phyloP scores from a whole-genome alignment of 2,329 filamentous ascomycete genomes.

The Cordyceps cateniannulata region DNA sequence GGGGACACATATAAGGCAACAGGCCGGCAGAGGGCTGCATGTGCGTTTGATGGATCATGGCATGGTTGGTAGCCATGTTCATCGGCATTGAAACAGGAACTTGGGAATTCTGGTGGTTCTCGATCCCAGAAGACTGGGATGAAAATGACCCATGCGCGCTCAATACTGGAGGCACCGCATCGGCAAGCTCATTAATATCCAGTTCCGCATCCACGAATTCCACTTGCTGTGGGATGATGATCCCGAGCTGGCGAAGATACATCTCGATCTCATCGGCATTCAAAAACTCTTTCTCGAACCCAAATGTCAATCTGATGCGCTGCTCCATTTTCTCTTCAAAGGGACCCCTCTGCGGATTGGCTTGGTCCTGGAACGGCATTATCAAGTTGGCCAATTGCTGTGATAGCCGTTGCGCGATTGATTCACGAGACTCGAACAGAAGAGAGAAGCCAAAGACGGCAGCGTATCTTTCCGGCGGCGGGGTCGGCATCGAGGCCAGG shows the following conservation, averaged over 20 bases:
- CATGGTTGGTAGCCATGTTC: not conserved
- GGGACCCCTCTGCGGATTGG: not conserved
- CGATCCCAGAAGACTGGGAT: constrained; percentile 5
- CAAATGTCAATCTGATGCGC: constrained; percentile 48
- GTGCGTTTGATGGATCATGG: not conserved
- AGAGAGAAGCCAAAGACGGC: constrained; percentile 65
- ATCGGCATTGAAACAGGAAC: not conserved
- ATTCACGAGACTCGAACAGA: constrained; percentile 47
- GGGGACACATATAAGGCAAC: constrained; percentile 7
- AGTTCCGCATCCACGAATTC: constrained; percentile 57
- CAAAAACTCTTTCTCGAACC: constrained; percentile 69
- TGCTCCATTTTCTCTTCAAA: constrained; percentile 22
- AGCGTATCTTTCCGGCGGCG: constrained; percentile 41
- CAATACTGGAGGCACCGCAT: not conserved
- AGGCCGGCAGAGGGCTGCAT: not conserved
- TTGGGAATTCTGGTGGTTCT: not conserved
- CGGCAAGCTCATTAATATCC: constrained; percentile 35
- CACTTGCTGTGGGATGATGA: constrained; percentile 53
- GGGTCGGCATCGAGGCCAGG: constrained; percentile 45
- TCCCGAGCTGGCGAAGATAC: constrained; percentile 59
- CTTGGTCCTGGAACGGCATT: constrained; percentile 9
- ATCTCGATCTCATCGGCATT: constrained; percentile 71
- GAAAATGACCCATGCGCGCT: not conserved
- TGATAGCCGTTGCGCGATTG: constrained; percentile 37
- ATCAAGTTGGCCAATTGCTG: constrained; percentile 24